Evolutionary conservation across 768 basidiomycete species (phyloP), one percentile per base, ranked within the genome.

Genomic region (Rossbeevera mucosa): DNA sequence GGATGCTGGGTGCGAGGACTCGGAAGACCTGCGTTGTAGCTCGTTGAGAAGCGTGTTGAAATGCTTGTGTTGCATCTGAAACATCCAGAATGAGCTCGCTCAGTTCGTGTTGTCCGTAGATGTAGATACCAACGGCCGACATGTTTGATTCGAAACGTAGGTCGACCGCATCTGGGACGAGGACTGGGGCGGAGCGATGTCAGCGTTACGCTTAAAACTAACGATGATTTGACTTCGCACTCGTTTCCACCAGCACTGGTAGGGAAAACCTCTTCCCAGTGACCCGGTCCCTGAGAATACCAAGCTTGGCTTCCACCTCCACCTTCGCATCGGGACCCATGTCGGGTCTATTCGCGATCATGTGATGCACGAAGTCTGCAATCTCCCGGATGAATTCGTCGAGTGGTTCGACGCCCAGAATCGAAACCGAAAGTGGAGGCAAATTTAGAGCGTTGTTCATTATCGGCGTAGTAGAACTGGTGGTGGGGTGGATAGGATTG

Each of bases 341-440:
- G 57, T 81, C 76, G 18, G 81, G 79, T 21, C 79, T 77, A 5
- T 74, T 81, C 49, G 65, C 62, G 59, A 91, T 81, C 74, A 78
- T 83, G 62, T 85, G 83, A 69, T 83, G 83, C 33, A 94, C 74
- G 70, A 91, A 96, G 71, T 95, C 91, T 31, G 91, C 93, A 51
- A 96, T 79, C 65, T 92, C 89, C 65, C 83, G 83, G 66, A 93
- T 92, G 65, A 96, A 94, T 64, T 95, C 94, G 68, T 96, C 94
- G 26, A 91, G 73, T 2, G 93, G 93, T 64, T 94, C 93, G 46
- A 92, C 85, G 48, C 88, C 88, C 25, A 96, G 81, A 57, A 94
- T 91, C 14, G 87, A 90, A 38, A 85, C 74, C 2, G 86, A 86
- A 36, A 89, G 79, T 4, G 85, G 85, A 4, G 83, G 85, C 16